Evolutionary conservation across 2,329 filamentous ascomycete species (phyloP).

Genomic region (Byssothecium circinans): DNA sequence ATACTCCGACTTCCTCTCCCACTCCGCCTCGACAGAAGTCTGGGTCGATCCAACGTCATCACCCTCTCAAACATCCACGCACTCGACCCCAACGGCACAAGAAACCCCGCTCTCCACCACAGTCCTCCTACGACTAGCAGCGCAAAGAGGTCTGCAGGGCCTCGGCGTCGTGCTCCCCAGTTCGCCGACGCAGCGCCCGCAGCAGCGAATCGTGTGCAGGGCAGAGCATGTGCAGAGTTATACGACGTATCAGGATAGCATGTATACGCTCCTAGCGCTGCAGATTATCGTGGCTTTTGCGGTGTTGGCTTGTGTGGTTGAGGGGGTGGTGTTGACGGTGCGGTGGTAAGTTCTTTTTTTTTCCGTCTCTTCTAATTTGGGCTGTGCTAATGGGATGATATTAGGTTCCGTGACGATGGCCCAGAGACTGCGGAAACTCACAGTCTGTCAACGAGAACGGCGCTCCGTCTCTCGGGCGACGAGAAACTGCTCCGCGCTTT

Average conservation of each 20-base stretch:
- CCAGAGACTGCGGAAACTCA: too few relatives aligned
- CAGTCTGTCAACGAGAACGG: too few relatives aligned
- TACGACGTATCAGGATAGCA: slow-evolving; percentile 26
- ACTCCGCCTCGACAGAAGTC: neutral
- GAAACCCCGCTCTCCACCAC: slow-evolving; percentile 23
- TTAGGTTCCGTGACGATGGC: too few relatives aligned
- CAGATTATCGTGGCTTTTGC: slow-evolving; percentile 31
- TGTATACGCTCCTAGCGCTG: slow-evolving; percentile 26
- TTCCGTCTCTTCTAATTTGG: too few relatives aligned
- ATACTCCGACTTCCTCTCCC: slow-evolving; percentile 26
- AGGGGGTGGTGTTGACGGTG: slow-evolving; percentile 24
- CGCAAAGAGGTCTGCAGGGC: slow-evolving; percentile 2
- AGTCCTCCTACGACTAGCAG: slow-evolving; percentile 20
- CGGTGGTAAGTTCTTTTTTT: slow-evolving; percentile 18
- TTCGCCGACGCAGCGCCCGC: slow-evolving; percentile 5
- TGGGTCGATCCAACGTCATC: slow-evolving; percentile 1
- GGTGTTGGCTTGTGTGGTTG: slow-evolving; percentile 31
- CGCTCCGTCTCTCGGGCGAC: slow-evolving; percentile 22
- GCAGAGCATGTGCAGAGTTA: slow-evolving; percentile 17
- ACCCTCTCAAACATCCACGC: neutral
- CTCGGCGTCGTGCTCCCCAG: slow-evolving; percentile 7
- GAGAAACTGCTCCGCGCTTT: slow-evolving; percentile 27
- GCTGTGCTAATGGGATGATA: too few relatives aligned
- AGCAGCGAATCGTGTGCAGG: slow-evolving; percentile 26
- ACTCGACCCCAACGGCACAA: slow-evolving; percentile 6